Evolutionary conservation across 345 rosid genomes (phyloP).

Genomic region (Geranium rotundifolium): DNA sequence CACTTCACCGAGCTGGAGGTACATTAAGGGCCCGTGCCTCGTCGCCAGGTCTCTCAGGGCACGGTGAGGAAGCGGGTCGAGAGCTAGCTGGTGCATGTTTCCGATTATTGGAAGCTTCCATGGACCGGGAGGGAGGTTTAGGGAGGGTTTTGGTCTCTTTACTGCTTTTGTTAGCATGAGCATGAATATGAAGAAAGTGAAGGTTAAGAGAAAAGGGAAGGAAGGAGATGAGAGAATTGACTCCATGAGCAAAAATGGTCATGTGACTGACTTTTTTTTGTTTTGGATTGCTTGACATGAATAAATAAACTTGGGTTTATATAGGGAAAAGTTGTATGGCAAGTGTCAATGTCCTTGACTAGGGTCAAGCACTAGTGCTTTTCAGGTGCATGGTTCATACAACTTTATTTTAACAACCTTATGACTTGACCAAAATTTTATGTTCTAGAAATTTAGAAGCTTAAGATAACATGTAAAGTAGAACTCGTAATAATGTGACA

Average conservation of each 20-base stretch:
- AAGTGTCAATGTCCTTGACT: no score
- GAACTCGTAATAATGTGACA: no score
- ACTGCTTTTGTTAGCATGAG: not conserved
- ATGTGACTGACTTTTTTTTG: not conserved
- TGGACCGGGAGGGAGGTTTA: constrained; percentile 25
- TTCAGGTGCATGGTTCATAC: not conserved
- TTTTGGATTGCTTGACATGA: not conserved
- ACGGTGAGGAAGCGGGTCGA: constrained; percentile 12
- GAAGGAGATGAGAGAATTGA: not conserved
- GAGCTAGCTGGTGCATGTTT: constrained; percentile 16
- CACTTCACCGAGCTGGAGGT: constrained; percentile 15
- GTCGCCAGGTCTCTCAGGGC: constrained; percentile 9
- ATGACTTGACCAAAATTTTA: no score
- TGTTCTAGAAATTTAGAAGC: no score
- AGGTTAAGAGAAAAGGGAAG: not conserved
- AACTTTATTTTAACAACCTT: no score
- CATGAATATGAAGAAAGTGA: not conserved
- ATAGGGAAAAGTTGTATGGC: not conserved
- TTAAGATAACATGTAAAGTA: no score
- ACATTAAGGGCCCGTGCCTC: constrained; percentile 14
- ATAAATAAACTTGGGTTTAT: not conserved
- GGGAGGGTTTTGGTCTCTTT: not conserved
- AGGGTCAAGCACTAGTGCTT: not conserved
- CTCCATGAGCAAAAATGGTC: not conserved
- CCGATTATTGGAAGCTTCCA: constrained; percentile 24